A percentile compares a stretch with the other conserved stretches of the same genome.
phyloP scores from a whole-genome alignment of 179 eudicot species.

The Corrigiola litoralis region DNA sequence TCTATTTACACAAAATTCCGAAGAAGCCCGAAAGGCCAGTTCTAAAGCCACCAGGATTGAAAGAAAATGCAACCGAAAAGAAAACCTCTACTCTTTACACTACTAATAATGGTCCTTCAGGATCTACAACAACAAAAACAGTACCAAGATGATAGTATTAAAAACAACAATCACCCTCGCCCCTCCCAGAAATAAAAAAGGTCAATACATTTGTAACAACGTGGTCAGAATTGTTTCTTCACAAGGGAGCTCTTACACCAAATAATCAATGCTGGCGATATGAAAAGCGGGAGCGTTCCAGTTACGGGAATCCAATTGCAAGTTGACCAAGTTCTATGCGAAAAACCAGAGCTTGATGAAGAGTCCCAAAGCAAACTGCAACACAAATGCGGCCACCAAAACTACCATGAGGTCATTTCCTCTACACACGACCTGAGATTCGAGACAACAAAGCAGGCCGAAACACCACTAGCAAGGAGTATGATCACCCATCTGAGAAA shows the following conservation, averaged over 20 bases:
- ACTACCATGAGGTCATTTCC: conserved; percentile 47
- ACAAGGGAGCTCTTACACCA: not conserved
- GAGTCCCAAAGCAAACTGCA: conserved; percentile 73
- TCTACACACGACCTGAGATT: conserved; percentile 63
- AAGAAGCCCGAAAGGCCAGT: not conserved
- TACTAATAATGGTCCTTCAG: not conserved
- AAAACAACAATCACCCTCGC: not conserved
- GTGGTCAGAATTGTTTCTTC: not conserved
- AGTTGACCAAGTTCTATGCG: conserved; percentile 34
- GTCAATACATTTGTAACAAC: not conserved
- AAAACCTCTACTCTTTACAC: not conserved
- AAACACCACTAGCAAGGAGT: conserved; percentile 55
- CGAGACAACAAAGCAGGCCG: conserved; percentile 73
- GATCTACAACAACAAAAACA: not conserved
- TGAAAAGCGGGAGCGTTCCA: not conserved
- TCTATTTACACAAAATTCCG: conserved; percentile 20
- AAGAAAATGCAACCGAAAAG: not conserved
- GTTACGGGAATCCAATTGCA: too few species aligned
- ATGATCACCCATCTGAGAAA: conserved; percentile 72
- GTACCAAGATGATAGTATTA: not conserved
- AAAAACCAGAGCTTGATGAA: conserved; percentile 92
- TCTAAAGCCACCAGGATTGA: not conserved
- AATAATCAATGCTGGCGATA: not conserved
- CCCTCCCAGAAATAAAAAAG: not conserved
- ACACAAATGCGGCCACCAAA: conserved; percentile 58